Base-by-base conservation (phyloP, 2,329 filamentous ascomycete species). In the Sporothrix inflata region DNA sequence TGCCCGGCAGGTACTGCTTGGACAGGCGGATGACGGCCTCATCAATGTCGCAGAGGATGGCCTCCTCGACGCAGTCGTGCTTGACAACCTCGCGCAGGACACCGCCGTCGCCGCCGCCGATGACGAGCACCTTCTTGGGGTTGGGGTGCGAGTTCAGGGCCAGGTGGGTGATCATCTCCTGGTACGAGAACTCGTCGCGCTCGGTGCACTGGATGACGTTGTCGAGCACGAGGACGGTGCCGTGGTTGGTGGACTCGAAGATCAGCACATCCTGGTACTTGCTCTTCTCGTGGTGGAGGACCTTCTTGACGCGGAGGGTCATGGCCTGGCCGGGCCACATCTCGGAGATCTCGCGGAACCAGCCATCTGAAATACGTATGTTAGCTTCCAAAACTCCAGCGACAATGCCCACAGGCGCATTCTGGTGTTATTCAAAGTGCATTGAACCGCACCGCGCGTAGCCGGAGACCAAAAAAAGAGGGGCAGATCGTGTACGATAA, bases 301-400 rank as follows among this genome's bases (percentile, higher is more conserved):
- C 91, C 87, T 98, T 93, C 83, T 99, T 95, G 84, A 99, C 96
- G 85, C 93, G 94, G 82, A 97, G 91, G 78, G 93, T 98, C 95
- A 98, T 98, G 82, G 96, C 96, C 87, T 98, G 96, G 82, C 96
- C 89, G 75, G 96, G 95, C 96, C 96, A 99, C 95, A 99, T 98
- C 81, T 96, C 87, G 78, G 93, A 97, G 85, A 97, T 94, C 87
- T 99, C 96, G 84, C 94, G 93, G 92, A 99, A 99, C 96, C 96
- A 99, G 86, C 95, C 96, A 97, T 98, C 96, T 97, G 78, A 3
- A 19, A 60, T 68, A 24, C 47, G 67, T 65, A 49, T 70, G 40
- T 69, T 30, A 69, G 66, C 8, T 8, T 8, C 27, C 21, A 19
- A 21, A 42, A 47, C 4, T 9, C 27, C 19, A 24, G 4, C 21